Conservation (phyloP, 306 rosid genomes). For the Cyclanthera cordifolia region DNA sequence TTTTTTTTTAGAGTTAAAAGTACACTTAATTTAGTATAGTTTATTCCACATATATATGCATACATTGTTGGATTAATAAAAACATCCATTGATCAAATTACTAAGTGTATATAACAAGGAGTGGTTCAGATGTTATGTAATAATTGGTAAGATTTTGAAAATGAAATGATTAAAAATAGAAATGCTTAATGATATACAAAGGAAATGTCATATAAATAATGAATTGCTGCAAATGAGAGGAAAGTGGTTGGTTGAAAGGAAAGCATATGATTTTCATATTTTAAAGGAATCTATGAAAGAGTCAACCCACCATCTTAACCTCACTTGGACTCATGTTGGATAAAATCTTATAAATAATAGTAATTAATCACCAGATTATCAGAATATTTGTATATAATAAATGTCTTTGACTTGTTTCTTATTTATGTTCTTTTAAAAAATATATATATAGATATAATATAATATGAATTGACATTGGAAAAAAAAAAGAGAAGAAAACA, state of each 20-base stretch:
- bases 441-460: not conserved
- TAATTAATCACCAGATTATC: not conserved
- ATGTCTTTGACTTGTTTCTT: not conserved
- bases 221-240: too few relatives aligned
- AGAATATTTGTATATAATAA: not conserved
- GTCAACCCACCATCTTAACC: not conserved
- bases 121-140: not conserved
- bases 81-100: too few relatives aligned
- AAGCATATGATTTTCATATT: not conserved
- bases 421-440: not conserved
- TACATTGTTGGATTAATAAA: too few relatives aligned
- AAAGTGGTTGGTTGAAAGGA: too few relatives aligned
- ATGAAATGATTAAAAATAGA: too few relatives aligned
- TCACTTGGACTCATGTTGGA: constrained; percentile 2
- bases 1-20: too few relatives aligned
- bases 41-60: too few relatives aligned
- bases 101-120: not conserved
- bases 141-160: too few relatives aligned
- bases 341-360: not conserved
- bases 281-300: constrained; percentile 9
- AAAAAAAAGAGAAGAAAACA: too few relatives aligned
- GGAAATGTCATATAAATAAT: too few relatives aligned
- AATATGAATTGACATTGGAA: not conserved
- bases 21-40: too few relatives aligned
- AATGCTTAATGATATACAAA: too few relatives aligned